Evolutionary conservation across 2,329 filamentous ascomycete genomes (phyloP).

Genomic region (Microsporum audouinii): DNA sequence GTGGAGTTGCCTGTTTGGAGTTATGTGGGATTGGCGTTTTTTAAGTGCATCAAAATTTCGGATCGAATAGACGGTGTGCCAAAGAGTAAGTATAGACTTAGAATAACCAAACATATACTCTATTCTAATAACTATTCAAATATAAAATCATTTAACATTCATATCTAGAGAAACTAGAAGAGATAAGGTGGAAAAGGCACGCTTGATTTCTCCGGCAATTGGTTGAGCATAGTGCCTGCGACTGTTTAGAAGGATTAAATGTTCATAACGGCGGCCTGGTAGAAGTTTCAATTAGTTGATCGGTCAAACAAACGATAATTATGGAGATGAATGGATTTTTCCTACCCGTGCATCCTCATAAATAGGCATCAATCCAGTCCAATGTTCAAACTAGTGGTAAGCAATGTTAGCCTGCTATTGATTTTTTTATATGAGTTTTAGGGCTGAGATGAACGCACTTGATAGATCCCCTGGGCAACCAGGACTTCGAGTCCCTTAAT

Average conservation of each 20-base stretch:
- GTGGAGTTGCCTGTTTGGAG: background rate
- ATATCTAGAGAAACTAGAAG: background rate
- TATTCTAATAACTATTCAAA: background rate
- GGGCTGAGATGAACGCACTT: constrained; percentile 43
- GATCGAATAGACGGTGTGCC: background rate
- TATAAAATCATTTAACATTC: background rate
- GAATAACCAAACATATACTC: background rate
- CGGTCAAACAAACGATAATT: background rate
- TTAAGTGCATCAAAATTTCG: background rate
- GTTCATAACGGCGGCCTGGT: constrained; percentile 3
- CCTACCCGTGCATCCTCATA: constrained; percentile 1
- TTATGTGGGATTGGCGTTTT: background rate
- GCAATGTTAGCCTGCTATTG: background rate
- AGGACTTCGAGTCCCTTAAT: constrained; percentile 83
- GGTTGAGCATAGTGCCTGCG: background rate
- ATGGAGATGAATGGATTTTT: background rate
- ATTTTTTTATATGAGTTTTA: background rate
- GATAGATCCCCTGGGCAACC: constrained; percentile 72
- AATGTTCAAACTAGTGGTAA: background rate
- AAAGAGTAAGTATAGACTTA: background rate
- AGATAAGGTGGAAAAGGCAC: background rate
- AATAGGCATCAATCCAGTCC: background rate
- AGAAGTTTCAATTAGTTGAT: background rate
- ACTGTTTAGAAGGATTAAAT: background rate
- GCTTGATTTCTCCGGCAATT: background rate